These are phyloP conservation scores for Oldenlandia corymbosa DNA, from an alignment of 257 asterid genomes.

Conservation along the genomic window DNA sequence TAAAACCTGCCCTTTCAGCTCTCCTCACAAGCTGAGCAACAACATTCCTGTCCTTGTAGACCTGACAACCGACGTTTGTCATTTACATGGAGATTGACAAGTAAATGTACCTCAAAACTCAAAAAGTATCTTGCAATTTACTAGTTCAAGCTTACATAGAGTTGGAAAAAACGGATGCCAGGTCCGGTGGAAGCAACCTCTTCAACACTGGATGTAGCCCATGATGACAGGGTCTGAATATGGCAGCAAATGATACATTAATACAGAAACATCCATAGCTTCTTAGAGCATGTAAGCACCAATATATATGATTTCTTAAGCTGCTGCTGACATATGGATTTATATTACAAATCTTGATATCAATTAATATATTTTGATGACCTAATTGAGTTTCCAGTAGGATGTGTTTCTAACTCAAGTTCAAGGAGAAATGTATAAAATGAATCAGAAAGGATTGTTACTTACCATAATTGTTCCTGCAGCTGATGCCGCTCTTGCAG, in stretches of 20 bases:
- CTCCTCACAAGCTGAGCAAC: conserved; percentile 89
- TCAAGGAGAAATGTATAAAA: neutral
- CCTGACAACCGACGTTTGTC: conserved; percentile 34
- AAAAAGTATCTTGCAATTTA: neutral
- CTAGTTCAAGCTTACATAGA: conserved; percentile 30
- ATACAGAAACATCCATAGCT: neutral
- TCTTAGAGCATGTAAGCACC: neutral
- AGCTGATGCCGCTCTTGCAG: conserved; percentile 96
- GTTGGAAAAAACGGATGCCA: conserved; percentile 50
- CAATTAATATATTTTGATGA: neutral
- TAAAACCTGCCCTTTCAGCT: conserved; percentile 90
- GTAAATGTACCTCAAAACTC: neutral
- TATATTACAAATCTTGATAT: neutral
- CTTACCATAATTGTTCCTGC: conserved; percentile 94
- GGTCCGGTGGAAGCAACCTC: conserved; percentile 87
- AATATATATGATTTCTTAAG: neutral
- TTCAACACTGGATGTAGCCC: conserved; percentile 66
- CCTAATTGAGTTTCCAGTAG: neutral
- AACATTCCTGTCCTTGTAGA: conserved; percentile 81
- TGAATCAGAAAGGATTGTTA: conserved; percentile 14
- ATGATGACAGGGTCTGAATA: conserved; percentile 68
- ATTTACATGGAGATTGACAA: neutral
- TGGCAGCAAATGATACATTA: conserved; percentile 13
- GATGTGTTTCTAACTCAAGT: neutral
- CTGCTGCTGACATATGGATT: neutral